Percentiles rank a stretch among this genome's conserved stretches.
Conservation (phyloP, 768 basidiomycete genomes). For the Sporobolomyces pararoseus region DNA sequence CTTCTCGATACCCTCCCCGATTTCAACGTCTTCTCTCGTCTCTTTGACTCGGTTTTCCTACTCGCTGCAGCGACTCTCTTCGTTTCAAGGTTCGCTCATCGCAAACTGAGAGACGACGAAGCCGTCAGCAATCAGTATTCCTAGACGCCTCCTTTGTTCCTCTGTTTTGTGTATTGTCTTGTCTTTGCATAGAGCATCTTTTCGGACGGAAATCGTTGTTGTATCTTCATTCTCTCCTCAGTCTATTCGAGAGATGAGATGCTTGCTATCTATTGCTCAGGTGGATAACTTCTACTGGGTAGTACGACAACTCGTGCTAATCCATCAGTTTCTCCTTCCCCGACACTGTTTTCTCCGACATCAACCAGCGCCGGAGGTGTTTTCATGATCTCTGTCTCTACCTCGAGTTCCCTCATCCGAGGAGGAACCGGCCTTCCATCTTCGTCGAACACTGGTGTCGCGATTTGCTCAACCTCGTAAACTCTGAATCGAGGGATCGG, state of each 20-base stretch:
- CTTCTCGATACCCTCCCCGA: slow-evolving; percentile 45
- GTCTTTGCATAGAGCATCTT: too few species aligned
- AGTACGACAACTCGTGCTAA: not conserved
- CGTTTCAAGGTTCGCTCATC: slow-evolving; percentile 35
- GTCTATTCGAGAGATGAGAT: not conserved
- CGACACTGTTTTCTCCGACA: not conserved
- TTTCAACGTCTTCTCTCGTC: slow-evolving; percentile 45
- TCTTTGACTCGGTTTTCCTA: slow-evolving; percentile 46
- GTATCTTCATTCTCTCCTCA: not conserved
- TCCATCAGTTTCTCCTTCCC: not conserved
- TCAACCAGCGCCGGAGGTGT: not conserved
- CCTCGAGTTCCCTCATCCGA: slow-evolving; percentile 19
- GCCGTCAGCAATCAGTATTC: slow-evolving; percentile 26
- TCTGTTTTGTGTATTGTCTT: too few species aligned
- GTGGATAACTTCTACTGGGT: slow-evolving; percentile 12
- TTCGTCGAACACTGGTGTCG: not conserved
- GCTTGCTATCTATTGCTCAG: not conserved
- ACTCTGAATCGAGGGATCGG: slow-evolving; percentile 28
- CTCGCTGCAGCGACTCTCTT: slow-evolving; percentile 40
- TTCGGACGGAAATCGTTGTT: not conserved
- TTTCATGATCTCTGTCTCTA: slow-evolving; percentile 6
- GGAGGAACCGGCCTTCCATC: not conserved
- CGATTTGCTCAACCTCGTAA: slow-evolving; percentile 18
- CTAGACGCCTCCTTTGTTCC: too few species aligned
- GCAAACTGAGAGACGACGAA: slow-evolving; percentile 38